These are phyloP conservation scores for Chlamydomonas sphaeroides DNA, from an alignment of 139 green algal species.

Conservation along the genomic window DNA sequence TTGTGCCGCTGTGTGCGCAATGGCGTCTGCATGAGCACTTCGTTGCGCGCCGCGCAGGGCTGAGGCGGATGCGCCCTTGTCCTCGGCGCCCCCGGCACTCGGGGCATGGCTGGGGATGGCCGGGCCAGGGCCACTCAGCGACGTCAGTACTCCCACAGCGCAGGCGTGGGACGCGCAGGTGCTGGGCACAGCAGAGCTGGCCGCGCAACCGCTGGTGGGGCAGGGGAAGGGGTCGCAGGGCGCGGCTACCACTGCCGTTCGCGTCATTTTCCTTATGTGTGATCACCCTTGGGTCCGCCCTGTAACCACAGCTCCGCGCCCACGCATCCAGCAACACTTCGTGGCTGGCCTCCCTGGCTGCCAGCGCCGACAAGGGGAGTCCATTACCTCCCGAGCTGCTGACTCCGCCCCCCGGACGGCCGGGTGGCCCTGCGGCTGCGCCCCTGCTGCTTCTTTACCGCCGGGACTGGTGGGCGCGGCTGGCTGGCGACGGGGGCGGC, in stretches of 20 bases:
- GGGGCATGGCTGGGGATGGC: no score
- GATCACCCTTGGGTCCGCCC: background rate
- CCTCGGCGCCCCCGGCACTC: no score
- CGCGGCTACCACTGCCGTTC: background rate
- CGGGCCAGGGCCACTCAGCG: background rate
- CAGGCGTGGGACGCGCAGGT: background rate
- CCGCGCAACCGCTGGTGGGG: background rate
- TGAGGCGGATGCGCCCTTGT: no score
- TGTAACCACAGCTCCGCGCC: background rate
- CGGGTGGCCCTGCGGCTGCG: background rate
- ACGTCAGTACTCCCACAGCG: background rate
- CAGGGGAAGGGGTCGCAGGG: background rate
- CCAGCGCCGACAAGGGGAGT: background rate
- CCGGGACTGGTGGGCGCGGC: slow-evolving; percentile 12
- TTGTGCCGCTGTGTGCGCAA: no score
- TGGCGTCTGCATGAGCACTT: no score
- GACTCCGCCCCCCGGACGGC: background rate
- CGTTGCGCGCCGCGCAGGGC: no score
- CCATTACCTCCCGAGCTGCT: background rate
- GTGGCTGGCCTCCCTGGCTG: background rate
- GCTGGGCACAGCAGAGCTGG: background rate
- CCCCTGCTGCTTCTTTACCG: slow-evolving; percentile 30
- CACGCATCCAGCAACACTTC: background rate
- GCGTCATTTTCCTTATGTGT: background rate
- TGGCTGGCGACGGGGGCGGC: background rate